phyloP scores from a whole-genome alignment of 345 rosid species.

The Corchorus olitorius region DNA sequence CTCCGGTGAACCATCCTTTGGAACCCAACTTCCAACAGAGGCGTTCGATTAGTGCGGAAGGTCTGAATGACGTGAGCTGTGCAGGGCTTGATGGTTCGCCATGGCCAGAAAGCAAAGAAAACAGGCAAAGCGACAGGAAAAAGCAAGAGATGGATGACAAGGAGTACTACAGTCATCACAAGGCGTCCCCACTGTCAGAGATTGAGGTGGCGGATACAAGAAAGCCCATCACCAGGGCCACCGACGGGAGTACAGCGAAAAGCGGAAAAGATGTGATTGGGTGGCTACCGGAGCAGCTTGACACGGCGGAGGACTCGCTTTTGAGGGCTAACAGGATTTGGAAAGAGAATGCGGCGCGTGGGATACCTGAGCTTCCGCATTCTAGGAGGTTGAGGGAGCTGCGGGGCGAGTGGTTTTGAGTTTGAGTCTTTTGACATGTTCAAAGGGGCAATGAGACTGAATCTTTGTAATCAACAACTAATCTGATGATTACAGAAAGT shows the following conservation, averaged over 20 bases:
- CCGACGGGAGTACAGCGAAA: conserved; percentile 41
- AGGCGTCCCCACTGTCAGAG: conserved; percentile 76
- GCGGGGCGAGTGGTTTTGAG: conserved; percentile 60
- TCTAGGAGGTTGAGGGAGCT: conserved; percentile 65
- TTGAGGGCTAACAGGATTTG: conserved; percentile 58
- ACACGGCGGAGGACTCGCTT: conserved; percentile 74
- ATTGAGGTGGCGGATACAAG: conserved; percentile 68
- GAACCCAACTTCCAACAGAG: conserved; percentile 56
- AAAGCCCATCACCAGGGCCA: conserved; percentile 74
- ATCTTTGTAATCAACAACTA: neutral
- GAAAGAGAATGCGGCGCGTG: conserved; percentile 64
- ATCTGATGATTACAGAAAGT: too few relatives aligned
- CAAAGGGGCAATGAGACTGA: neutral
- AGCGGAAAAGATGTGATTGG: conserved; percentile 40
- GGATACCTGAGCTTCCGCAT: conserved; percentile 75
- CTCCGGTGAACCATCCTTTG: conserved; percentile 42
- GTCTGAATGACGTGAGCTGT: conserved; percentile 38
- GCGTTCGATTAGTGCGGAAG: conserved; percentile 22
- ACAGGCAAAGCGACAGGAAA: conserved; percentile 18
- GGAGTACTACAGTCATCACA: conserved; percentile 54
- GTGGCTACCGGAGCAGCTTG: conserved; percentile 82
- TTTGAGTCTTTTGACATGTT: neutral
- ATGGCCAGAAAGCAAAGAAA: conserved; percentile 33
- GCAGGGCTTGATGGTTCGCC: conserved; percentile 66
- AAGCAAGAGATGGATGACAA: conserved; percentile 35